Conservation (phyloP, 768 basidiomycete species). For the Termitomyces sp. region DNA sequence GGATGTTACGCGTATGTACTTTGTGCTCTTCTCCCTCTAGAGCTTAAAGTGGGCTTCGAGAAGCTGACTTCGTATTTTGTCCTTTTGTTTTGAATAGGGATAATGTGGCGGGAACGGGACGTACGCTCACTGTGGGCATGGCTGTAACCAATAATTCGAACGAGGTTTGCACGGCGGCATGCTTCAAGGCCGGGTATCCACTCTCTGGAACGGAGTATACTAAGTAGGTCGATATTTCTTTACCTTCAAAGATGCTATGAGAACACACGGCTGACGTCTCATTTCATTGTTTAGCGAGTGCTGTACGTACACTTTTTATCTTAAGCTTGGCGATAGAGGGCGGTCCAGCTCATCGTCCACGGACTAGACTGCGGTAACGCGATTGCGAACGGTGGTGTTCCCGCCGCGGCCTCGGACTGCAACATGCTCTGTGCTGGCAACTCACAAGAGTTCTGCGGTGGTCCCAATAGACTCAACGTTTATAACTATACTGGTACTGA, state of each 20-base stretch:
- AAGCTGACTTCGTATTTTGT: constrained; percentile 36
- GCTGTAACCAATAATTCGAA: constrained; percentile 40
- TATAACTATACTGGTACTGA: constrained; percentile 68
- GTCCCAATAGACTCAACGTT: constrained; percentile 59
- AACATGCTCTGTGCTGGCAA: constrained; percentile 66
- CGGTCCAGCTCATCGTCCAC: background rate
- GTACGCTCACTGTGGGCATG: constrained; percentile 34
- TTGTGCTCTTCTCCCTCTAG: constrained; percentile 5
- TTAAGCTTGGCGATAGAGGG: background rate
- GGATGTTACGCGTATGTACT: constrained; percentile 68
- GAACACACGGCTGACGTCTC: constrained; percentile 10
- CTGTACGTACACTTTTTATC: constrained; percentile 36
- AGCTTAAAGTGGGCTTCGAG: constrained; percentile 18
- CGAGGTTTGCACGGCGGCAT: constrained; percentile 56
- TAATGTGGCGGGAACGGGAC: constrained; percentile 36
- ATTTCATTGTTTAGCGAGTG: constrained; percentile 45
- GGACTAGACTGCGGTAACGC: constrained; percentile 45
- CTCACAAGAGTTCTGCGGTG: constrained; percentile 66
- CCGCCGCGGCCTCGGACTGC: constrained; percentile 50
- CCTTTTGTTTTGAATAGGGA: constrained; percentile 34
- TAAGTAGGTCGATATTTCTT: constrained; percentile 27
- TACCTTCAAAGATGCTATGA: constrained; percentile 10
- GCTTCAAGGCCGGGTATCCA: constrained; percentile 47
- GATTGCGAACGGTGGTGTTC: constrained; percentile 44
- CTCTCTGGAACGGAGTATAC: constrained; percentile 38